phyloP scores from a whole-genome alignment of 164 flowering plant species.

The Vitis rotundifolia region DNA sequence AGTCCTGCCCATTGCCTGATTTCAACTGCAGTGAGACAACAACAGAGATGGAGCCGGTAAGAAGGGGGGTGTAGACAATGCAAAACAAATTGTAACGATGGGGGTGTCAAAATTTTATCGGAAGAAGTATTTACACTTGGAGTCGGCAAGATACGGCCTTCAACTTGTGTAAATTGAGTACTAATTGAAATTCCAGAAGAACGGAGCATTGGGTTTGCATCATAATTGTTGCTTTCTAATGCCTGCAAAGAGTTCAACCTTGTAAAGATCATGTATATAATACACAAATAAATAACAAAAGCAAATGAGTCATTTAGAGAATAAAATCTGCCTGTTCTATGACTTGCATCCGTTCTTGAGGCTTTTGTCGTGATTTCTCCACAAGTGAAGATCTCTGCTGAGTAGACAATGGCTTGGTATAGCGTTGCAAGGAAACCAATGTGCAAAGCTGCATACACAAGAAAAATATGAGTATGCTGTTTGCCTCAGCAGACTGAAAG shows the following conservation, averaged over 20 bases:
- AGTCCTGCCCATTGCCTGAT: conserved; percentile 18
- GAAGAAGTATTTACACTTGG: conserved; percentile 26
- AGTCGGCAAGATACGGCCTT: conserved; percentile 45
- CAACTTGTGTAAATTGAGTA: conserved; percentile 36
- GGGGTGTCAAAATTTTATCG: background rate
- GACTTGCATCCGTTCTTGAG: conserved; percentile 38
- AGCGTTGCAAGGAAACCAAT: conserved; percentile 44
- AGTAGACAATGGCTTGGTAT: conserved; percentile 38
- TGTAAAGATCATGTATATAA: background rate
- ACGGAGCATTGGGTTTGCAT: conserved; percentile 42
- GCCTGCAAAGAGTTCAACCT: conserved; percentile 5
- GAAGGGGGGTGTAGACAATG: background rate
- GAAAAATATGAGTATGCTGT: background rate
- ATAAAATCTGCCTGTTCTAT: conserved; percentile 25
- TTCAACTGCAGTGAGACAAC: conserved; percentile 9
- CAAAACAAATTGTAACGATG: background rate
- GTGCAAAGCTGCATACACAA: conserved; percentile 33
- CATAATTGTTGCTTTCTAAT: conserved; percentile 35
- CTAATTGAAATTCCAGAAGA: conserved; percentile 42
- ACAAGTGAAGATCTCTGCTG: conserved; percentile 41
- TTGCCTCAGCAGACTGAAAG: conserved; percentile 28
- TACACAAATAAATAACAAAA: background rate
- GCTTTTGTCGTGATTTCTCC: conserved; percentile 54
- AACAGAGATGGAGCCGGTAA: background rate
- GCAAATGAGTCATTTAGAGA: background rate